Evolutionary conservation across 2,329 filamentous ascomycete genomes (phyloP), one percentile per base, ranked within the genome.

Genomic region (Coniochaeta ligniaria): DNA sequence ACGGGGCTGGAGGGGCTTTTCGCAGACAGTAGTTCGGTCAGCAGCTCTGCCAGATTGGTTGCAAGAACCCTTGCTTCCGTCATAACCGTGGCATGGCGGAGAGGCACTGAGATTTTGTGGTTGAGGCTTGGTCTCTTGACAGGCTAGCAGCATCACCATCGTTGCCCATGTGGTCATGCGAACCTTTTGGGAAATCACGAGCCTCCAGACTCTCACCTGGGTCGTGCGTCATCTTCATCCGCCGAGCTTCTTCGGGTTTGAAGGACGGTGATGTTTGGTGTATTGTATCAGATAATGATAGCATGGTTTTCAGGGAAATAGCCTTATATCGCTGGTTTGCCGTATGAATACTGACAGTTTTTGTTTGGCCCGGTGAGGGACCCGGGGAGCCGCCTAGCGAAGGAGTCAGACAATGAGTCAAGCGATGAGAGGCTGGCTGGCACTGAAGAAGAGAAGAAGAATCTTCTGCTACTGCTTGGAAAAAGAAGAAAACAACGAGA

Each of bases 1-100:
- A 79, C 17, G 78, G 78, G n/a, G 56, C 35, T 33, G 56, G 35
- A 20, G 35, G 38, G 20, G 26, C 35, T 22, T 58, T 58, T 35
- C 56, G 56, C 24, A 31, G 56, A 45, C 38, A 31, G 56, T 58
- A 58, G 54, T 24, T 28, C n/a, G 54, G 28, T 57, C 54, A 35
- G 54, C 54, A 57, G 54, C 31, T 38, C 35, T 57, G 54, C 35
- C 54, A 38, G 54, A 38, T 57, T 22, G 54, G 54, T 22, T 57
- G 54, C 35, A 35, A 57, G 54, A 57, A 24, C 12, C 54, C 54
- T 57, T 57, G 54, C 54, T 57, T 57, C 54, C 31, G 28, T 57
- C 54, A 57, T 38, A 36, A 35, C 54, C 54, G 54, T 52, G 47
- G 12, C 43, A 24, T 47, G 43, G 43, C 43, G 11, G 20, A 9